Base-by-base conservation (phyloP, 2,329 filamentous ascomycete species). In the Beauveria pseudobassiana region DNA sequence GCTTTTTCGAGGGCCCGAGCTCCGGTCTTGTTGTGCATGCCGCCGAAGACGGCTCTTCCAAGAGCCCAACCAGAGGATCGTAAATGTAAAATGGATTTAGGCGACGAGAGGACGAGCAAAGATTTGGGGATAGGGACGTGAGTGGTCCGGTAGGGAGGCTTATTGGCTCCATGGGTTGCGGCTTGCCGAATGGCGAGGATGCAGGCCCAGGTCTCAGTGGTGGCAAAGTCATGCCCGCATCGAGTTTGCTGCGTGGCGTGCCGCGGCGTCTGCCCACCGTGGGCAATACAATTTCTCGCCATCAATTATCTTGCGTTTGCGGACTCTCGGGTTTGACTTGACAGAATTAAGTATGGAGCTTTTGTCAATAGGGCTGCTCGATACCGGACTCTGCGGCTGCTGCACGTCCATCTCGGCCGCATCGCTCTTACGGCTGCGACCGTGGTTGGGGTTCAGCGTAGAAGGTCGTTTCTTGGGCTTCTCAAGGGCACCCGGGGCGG, bases 261-360 rank as follows among this genome's bases (percentile, higher is more conserved):
- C 61, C 38, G n/a, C 63, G 67, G 1, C 68, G 66, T 16, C 61
- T 66, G 7, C 64, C 40, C 22, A 34, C 60, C 24, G 24, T 62
- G 20, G 71, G 71, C 56, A 69, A 62, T 7, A 64, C 63, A 38
- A 73, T 68, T 59, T 74, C 46, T 73, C 75, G 9, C 77, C 78
- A 26, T 76, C 70, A 58, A 80, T 76, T 65, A 71, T 74, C 67
- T 81, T 82, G 16, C 76, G 75, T 67, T 79, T 82, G 63, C 80
- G 74, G 45, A 75, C 72, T 24, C 79, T 75, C 6, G 75, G 76
- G 45, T 80, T 77, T 10, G 73, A 72, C 67, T 84, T 84, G 62
- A 84, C 80, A 1, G 80, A 78, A 9, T 76, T 74, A 4, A 78
- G 70, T n/a, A 84, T 83, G 3, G 82, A 82, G 62, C 70, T 76